These are phyloP conservation scores for Colletotrichum echinochloae DNA, from an alignment of 2,329 filamentous ascomycete species.

Conservation along the genomic window DNA sequence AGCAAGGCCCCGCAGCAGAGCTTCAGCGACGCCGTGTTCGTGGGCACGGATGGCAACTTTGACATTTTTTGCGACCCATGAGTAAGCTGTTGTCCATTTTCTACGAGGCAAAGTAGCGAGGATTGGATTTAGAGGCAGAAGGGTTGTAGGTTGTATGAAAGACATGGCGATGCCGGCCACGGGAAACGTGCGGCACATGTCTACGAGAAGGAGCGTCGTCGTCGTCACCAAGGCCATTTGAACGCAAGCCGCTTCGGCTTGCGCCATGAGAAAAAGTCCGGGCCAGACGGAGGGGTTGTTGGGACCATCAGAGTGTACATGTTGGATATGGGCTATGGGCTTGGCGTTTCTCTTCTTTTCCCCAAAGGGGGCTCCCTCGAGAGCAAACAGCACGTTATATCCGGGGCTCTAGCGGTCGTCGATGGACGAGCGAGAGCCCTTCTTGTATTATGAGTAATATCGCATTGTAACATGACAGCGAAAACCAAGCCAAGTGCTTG, in stretches of 20 bases:
- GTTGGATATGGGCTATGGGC: background rate
- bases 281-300: background rate
- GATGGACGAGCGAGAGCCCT: background rate
- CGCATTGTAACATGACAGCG: background rate
- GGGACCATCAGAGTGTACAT: background rate
- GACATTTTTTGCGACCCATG: conserved; percentile 60
- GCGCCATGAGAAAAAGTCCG: background rate
- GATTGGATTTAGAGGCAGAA: background rate
- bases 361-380: background rate
- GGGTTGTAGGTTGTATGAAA: background rate
- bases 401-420: conserved; percentile 1
- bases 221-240: background rate
- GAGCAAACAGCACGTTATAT: conserved; percentile 21
- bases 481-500: background rate
- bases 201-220: conserved; percentile 6
- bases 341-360: background rate
- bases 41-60: conserved; percentile 57
- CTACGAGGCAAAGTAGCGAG: background rate
- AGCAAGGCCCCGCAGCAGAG: conserved; percentile 45
- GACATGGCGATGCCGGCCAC: background rate
- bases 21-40: conserved; percentile 48
- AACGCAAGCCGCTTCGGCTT: background rate
- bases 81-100: conserved; percentile 11
- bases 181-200: conserved; percentile 2
- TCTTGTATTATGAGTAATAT: conserved; percentile 22